Percentiles rank a stretch among this genome's conserved stretches.
Evolutionary conservation across 306 rosid genomes (phyloP).

Genomic region (Gastrolobium villosum): DNA sequence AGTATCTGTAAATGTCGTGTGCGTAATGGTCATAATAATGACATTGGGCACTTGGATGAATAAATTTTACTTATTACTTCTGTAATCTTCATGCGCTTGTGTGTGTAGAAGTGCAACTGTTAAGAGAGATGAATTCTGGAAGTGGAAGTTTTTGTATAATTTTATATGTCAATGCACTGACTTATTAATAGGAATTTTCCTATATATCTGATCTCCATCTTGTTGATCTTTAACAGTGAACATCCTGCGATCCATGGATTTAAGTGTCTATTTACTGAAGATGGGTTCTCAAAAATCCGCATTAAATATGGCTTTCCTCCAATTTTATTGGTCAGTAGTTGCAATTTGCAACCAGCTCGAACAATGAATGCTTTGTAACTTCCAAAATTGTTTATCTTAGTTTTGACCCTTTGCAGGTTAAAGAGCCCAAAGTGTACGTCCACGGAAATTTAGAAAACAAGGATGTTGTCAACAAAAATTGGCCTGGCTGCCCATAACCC

Average conservation of each 20-base stretch:
- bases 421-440: conserved; percentile 75
- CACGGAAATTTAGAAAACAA: conserved; percentile 66
- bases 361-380: conserved; percentile 16
- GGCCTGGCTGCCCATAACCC: conserved; percentile 79
- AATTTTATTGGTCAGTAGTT: conserved; percentile 63
- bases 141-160: not conserved
- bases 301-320: conserved; percentile 68
- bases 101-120: not conserved
- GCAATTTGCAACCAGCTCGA: conserved; percentile 18
- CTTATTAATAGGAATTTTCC: not conserved
- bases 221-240: conserved; percentile 64
- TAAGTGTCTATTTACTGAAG: conserved; percentile 70
- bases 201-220: conserved; percentile 23
- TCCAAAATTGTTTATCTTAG: conserved; percentile 9
- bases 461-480: conserved; percentile 54
- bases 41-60: conserved; percentile 12
- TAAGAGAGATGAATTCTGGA: conserved; percentile 1
- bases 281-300: conserved; percentile 72
- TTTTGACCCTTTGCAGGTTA: conserved; percentile 60
- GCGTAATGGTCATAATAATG: not conserved
- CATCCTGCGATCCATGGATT: conserved; percentile 71
- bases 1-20: not conserved
- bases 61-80: conserved; percentile 3
- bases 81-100: not conserved
- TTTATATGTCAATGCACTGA: conserved; percentile 22